Evolutionary conservation across 441 rosid genomes (phyloP).

Genomic region (Gossypium gossypioides): DNA sequence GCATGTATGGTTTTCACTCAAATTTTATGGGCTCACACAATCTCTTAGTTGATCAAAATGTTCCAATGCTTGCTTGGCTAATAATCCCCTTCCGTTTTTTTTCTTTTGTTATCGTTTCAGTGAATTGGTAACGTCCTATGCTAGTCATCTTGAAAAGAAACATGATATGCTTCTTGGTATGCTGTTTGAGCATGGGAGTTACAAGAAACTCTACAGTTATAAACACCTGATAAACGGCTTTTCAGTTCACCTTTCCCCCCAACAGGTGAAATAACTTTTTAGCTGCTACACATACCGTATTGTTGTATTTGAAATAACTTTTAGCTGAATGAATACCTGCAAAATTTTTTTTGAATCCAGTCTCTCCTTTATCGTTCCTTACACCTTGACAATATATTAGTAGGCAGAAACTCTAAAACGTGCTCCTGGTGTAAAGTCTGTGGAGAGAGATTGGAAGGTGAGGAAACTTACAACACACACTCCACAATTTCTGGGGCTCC

Average conservation of each 20-base stretch:
- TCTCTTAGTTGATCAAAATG: neutral
- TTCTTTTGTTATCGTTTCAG: conserved; percentile 32
- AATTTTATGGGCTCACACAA: neutral
- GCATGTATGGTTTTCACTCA: neutral
- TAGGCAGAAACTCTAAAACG: conserved; percentile 82
- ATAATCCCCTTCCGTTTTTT: neutral
- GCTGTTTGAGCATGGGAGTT: conserved; percentile 68
- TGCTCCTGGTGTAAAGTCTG: conserved; percentile 67
- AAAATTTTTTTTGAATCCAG: neutral
- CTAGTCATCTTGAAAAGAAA: conserved; percentile 70
- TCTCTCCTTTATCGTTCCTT: conserved; percentile 24
- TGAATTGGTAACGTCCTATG: conserved; percentile 71
- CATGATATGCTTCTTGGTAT: conserved; percentile 85
- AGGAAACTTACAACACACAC: conserved; percentile 81
- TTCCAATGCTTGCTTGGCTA: neutral
- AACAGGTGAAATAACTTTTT: conserved; percentile 62
- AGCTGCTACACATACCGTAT: neutral
- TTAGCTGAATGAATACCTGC: neutral
- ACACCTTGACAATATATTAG: conserved; percentile 44
- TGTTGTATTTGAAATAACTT: neutral
- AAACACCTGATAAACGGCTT: conserved; percentile 91
- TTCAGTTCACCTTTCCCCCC: conserved; percentile 69
- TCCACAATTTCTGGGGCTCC: conserved; percentile 87
- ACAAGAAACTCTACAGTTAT: conserved; percentile 88
- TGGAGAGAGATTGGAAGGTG: conserved; percentile 92